Conservation (phyloP, 768 basidiomycete genomes). For the Polyporus arcularius region DNA sequence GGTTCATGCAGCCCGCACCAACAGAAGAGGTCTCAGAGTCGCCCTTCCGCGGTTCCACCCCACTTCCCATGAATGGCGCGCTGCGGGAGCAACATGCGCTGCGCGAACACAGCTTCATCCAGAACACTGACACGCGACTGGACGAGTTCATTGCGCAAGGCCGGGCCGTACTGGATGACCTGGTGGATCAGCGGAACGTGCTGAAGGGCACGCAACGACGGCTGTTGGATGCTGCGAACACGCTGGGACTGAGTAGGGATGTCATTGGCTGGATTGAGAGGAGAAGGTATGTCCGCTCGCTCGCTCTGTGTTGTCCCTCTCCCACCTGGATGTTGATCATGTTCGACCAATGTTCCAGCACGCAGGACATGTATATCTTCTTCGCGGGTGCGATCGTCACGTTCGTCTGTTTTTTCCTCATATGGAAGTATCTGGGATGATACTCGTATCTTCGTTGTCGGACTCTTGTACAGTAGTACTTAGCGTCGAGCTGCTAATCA, state of each 20-base stretch:
- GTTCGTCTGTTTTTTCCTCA: constrained; percentile 90
- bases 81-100: constrained; percentile 78
- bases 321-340: background rate
- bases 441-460: background rate
- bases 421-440: constrained; percentile 85
- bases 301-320: background rate
- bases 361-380: constrained; percentile 96
- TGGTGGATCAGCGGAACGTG: constrained; percentile 90
- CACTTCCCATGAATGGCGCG: constrained; percentile 50
- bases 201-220: constrained; percentile 93
- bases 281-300: constrained; percentile 64
- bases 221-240: constrained; percentile 89
- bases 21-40: constrained; percentile 68
- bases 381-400: constrained; percentile 82
- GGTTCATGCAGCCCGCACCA: constrained; percentile 45
- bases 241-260: constrained; percentile 87
- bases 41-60: constrained; percentile 69
- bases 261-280: constrained; percentile 98
- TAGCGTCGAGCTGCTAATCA: constrained; percentile 3
- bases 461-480: constrained; percentile 13
- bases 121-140: constrained; percentile 76
- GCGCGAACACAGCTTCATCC: constrained; percentile 86
- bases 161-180: constrained; percentile 84
- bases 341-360: constrained; percentile 47
- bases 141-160: constrained; percentile 95